Conservation (phyloP, 2,329 filamentous ascomycete genomes). For the Botrytis deweyae region DNA sequence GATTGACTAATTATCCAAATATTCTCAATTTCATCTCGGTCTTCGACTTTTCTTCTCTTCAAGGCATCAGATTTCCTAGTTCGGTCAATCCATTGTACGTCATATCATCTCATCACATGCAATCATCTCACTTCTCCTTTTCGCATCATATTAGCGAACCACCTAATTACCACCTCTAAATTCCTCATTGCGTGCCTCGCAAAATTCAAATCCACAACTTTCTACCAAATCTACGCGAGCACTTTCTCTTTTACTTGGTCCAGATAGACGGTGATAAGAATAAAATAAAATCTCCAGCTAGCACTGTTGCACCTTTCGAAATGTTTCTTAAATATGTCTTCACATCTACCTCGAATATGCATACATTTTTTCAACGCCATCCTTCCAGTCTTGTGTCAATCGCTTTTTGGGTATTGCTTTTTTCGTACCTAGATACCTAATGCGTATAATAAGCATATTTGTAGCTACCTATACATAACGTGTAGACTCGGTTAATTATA, state of each 20-base stretch:
- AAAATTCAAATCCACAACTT: background rate
- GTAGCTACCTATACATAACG: too few relatives aligned
- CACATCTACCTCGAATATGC: too few relatives aligned
- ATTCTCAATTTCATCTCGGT: background rate
- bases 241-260: background rate
- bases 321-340: too few relatives aligned
- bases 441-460: too few relatives aligned
- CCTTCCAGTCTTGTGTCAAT: too few relatives aligned
- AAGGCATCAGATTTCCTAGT: background rate
- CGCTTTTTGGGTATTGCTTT: too few relatives aligned
- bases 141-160: background rate
- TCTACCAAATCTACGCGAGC: background rate
- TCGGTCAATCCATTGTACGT: background rate
- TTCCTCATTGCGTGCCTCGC: background rate
- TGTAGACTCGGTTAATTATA: too few relatives aligned
- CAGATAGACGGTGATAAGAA: background rate
- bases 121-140: background rate
- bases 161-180: background rate
- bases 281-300: background rate
- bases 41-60: background rate
- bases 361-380: too few relatives aligned
- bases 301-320: too few relatives aligned
- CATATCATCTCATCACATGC: background rate
- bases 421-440: too few relatives aligned
- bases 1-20: background rate